Evolutionary conservation across 495 filamentous ascomycete species (phyloP).

Genomic region (Opeltia flavorubescens): DNA sequence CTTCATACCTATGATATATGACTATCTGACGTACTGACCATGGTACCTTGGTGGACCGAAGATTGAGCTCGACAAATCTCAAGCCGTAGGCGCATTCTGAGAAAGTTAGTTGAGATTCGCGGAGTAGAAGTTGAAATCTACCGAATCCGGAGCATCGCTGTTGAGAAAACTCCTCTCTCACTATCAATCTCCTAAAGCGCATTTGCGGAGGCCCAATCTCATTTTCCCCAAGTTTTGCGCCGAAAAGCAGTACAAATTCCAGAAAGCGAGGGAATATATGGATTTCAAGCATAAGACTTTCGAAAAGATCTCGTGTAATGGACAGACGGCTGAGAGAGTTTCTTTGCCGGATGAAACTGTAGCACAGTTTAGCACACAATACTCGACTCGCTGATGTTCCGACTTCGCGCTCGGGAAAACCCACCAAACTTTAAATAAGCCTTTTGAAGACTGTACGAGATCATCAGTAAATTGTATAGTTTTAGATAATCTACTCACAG

Average conservation of each 20-base stretch:
- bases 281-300: conserved; percentile 5
- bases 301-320: conserved; percentile 9
- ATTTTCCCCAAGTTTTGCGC: conserved; percentile 12
- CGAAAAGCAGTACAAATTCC: conserved; percentile 16
- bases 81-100: conserved; percentile 18
- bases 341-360: conserved; percentile 8
- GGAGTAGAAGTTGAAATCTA: neutral
- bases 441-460: neutral
- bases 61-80: conserved; percentile 16
- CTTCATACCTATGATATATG: conserved; percentile 16
- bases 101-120: neutral
- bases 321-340: conserved; percentile 13
- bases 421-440: neutral
- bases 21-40: conserved; percentile 23
- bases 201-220: conserved; percentile 11
- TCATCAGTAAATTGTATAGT: neutral
- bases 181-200: conserved; percentile 6
- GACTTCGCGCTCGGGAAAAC: neutral
- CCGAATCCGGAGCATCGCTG: conserved; percentile 7
- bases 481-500: neutral
- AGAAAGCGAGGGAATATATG: conserved; percentile 9
- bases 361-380: neutral
- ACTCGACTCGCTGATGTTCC: neutral
- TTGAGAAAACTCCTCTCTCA: neutral
- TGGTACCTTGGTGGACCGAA: conserved; percentile 11